A percentile compares a stretch with the other conserved stretches of the same genome.
phyloP scores from a whole-genome alignment of 2,329 filamentous ascomycete genomes.

The Botryotinia narcissicola region DNA sequence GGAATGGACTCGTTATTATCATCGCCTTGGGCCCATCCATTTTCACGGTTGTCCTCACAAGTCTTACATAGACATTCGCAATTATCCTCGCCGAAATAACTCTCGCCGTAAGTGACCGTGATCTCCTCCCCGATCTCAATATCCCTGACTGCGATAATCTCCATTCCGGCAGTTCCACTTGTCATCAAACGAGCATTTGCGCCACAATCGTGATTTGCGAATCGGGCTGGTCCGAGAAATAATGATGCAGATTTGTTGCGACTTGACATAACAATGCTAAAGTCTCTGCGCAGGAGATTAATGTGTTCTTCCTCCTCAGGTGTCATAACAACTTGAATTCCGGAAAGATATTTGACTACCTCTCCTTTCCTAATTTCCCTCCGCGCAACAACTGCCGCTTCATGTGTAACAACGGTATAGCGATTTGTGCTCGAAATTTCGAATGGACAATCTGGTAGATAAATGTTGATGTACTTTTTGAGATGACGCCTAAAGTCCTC shows the following conservation, averaged over 20 bases:
- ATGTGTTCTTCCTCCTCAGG: conserved; percentile 85
- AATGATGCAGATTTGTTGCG: conserved; percentile 86
- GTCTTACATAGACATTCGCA: conserved; percentile 90
- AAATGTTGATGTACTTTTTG: conserved; percentile 87
- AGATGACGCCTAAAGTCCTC: conserved; percentile 84
- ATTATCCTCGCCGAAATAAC: conserved; percentile 93
- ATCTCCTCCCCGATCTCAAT: conserved; percentile 92
- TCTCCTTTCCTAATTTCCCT: conserved; percentile 77
- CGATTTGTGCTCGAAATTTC: conserved; percentile 93
- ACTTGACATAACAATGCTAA: conserved; percentile 93
- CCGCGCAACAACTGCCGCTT: conserved; percentile 83
- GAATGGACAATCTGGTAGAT: conserved; percentile 89
- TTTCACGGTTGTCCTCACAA: conserved; percentile 71
- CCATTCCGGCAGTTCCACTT: conserved; percentile 80
- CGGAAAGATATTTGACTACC: conserved; percentile 84
- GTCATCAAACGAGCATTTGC: conserved; percentile 88
- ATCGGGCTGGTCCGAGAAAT: conserved; percentile 91
- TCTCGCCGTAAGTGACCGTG: conserved; percentile 91
- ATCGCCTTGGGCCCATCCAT: conserved; percentile 71
- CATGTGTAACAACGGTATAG: conserved; percentile 86
- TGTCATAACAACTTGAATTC: conserved; percentile 89
- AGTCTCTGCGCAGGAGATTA: conserved; percentile 81
- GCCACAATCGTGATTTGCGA: conserved; percentile 95
- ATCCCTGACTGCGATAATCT: conserved; percentile 78
- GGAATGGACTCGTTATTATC: conserved; percentile 39